These are phyloP conservation scores for Saturnispora sanitii DNA, from an alignment of 805 yeast species.

Conservation along the genomic window DNA sequence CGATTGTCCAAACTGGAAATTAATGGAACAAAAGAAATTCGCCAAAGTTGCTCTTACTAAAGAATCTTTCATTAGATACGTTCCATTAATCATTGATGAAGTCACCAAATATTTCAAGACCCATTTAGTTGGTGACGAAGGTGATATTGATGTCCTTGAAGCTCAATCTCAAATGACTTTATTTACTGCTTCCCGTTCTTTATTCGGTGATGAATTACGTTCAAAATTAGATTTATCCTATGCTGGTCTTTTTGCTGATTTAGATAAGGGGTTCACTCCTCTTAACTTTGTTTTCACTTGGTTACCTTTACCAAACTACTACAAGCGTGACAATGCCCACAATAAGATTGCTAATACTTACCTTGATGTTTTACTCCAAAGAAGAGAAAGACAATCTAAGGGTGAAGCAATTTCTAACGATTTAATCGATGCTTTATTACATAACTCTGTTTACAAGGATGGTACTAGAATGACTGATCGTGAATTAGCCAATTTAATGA, in stretches of 20 bases:
- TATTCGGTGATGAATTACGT: conserved; percentile 89
- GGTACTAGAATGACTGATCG: conserved; percentile 91
- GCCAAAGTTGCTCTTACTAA: conserved; percentile 82
- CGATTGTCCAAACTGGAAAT: conserved; percentile 86
- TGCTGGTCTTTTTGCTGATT: conserved; percentile 78
- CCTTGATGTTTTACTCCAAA: conserved; percentile 60
- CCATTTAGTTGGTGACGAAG: conserved; percentile 36
- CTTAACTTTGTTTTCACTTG: conserved; percentile 91
- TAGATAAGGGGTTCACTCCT: conserved; percentile 96
- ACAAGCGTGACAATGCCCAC: conserved; percentile 83
- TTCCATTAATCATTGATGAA: conserved; percentile 81
- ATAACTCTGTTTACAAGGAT: conserved; percentile 77
- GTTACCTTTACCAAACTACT: conserved; percentile 70
- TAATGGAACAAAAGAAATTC: conserved; percentile 98
- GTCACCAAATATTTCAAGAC: conserved; percentile 51
- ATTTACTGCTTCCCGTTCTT: conserved; percentile 87
- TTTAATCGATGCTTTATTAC: conserved; percentile 80
- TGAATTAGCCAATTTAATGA: conserved; percentile 86
- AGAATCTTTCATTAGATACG: conserved; percentile 75
- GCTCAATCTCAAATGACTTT: conserved; percentile 93
- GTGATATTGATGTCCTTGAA: conserved; percentile 58
- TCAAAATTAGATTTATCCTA: conserved; percentile 69
- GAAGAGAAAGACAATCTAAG: conserved; percentile 79
- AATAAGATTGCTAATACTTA: conserved; percentile 70
- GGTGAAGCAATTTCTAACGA: conserved; percentile 67